A percentile compares a stretch with the other conserved stretches of the same genome.
Evolutionary conservation across 164 flowering plant genomes (phyloP).

Genomic region (Chloranthus sessilifolius): DNA sequence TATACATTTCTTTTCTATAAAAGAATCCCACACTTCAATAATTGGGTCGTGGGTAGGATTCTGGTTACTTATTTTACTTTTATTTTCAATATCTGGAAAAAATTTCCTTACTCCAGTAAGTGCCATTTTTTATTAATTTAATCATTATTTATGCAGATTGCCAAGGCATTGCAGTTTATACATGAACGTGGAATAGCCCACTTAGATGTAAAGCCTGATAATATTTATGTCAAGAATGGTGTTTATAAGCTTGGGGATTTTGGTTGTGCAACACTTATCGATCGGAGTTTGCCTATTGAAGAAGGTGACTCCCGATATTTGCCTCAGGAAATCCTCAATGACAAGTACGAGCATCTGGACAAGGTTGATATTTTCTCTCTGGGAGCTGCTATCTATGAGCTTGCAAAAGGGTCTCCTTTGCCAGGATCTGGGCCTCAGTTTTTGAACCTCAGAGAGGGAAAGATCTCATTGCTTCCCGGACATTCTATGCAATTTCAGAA

Average conservation of each 20-base stretch:
- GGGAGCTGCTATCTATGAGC: slow-evolving; percentile 79
- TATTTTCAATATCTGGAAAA: neutral
- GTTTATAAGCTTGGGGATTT: slow-evolving; percentile 94
- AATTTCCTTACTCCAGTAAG: neutral
- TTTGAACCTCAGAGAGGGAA: slow-evolving; percentile 64
- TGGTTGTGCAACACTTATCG: slow-evolving; percentile 82
- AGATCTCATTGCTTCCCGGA: slow-evolving; percentile 84
- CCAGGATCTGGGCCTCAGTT: slow-evolving; percentile 67
- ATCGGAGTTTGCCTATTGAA: slow-evolving; percentile 75
- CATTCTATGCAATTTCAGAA: slow-evolving; percentile 79
- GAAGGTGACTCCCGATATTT: slow-evolving; percentile 98
- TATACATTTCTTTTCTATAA: too few species aligned
- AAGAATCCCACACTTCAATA: neutral
- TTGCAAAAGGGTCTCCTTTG: slow-evolving; percentile 65
- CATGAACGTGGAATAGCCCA: slow-evolving; percentile 84
- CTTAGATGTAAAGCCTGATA: slow-evolving; percentile 88
- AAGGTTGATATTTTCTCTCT: slow-evolving; percentile 89
- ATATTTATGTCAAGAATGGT: slow-evolving; percentile 85
- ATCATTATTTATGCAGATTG: slow-evolving; percentile 44
- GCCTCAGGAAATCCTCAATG: slow-evolving; percentile 93
- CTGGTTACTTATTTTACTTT: neutral
- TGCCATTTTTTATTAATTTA: neutral
- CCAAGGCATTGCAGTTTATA: slow-evolving; percentile 71
- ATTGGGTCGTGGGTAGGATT: neutral
- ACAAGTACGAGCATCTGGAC: slow-evolving; percentile 73